Evolutionary conservation across 306 rosid genomes (phyloP).

Genomic region (Malus fusca): DNA sequence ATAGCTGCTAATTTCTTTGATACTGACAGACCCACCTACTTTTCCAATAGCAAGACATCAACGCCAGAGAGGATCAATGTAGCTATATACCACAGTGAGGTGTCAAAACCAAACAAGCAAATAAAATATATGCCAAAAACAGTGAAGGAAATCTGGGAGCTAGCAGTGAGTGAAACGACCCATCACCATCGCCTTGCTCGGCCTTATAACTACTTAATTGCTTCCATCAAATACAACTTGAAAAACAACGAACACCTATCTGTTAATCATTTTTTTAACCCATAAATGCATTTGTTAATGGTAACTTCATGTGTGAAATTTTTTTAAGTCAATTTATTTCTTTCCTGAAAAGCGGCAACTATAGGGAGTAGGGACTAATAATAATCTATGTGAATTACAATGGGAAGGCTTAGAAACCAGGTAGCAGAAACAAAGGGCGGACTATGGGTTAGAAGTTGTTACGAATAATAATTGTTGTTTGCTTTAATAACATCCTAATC

Average conservation of each 20-base stretch:
- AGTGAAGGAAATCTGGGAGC: slow-evolving; percentile 23
- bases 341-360: background rate
- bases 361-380: background rate
- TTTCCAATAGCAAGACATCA: background rate
- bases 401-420: slow-evolving; percentile 29
- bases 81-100: slow-evolving; percentile 8
- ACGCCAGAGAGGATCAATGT: slow-evolving; percentile 16
- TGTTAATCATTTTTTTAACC: background rate
- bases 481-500: slow-evolving; percentile 6
- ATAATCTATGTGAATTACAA: slow-evolving; percentile 1
- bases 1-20: background rate
- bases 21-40: background rate
- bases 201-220: background rate
- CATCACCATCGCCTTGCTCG: background rate
- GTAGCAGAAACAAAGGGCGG: slow-evolving; percentile 55
- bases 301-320: background rate
- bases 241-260: background rate
- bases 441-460: slow-evolving; percentile 12
- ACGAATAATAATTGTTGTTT: slow-evolving; percentile 15
- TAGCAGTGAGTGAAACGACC: background rate
- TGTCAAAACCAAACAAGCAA: slow-evolving; percentile 1
- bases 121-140: background rate
- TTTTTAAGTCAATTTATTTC: background rate
- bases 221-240: background rate
- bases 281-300: background rate